Evolutionary conservation across 2,329 filamentous ascomycete species (phyloP), one percentile per base, ranked within the genome.

Genomic region (Cytospora schulzeri): DNA sequence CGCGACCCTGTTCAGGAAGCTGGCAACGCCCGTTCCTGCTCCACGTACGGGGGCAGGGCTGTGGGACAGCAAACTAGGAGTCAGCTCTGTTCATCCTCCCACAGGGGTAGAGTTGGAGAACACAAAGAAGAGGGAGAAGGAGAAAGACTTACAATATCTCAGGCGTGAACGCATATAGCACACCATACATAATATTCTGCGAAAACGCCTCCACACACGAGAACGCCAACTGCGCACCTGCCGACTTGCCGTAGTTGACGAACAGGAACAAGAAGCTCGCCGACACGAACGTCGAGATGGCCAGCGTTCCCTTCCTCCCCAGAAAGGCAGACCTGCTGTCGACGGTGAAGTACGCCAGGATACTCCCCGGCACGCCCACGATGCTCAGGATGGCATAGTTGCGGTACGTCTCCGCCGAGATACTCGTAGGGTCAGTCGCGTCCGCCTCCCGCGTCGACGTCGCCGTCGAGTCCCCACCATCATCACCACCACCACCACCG

Each of bases 341-440:
- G 53, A 92, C 91, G 1, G 90, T 86, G 71, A 85, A 91, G 66
- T 88, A 90, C 19, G 89, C 92, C 12, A 94, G 79, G 24, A 95
- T 77, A 56, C 88, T 90, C 26, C 92, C 92, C 0, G 91, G 92
- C 2, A 95, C 86, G 48, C 92, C 91, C 56, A 88, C 85, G 45
- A 92, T 79, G 50, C 89, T 90, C 19, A 90, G 92, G 74, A 96
- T 93, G 74, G 88, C 88, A 74, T 93, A 94, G 80, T 92, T 92
- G 66, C 90, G 88, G 78, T 95, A 96, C 0, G 86, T 85, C 26
- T 79, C 78, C 66, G 75, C 73, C 4, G 81, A 79, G 62, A 83
- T 79, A 8, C 71, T 35, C 67, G 70, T 68, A 29, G 72, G 69
- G 28, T 74, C 73, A 33, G 73, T 73, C 17, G 73, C 69, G 17